These are phyloP conservation scores for Talaromyces verruculosus DNA, from an alignment of 2,329 filamentous ascomycete species.

Conservation along the genomic window DNA sequence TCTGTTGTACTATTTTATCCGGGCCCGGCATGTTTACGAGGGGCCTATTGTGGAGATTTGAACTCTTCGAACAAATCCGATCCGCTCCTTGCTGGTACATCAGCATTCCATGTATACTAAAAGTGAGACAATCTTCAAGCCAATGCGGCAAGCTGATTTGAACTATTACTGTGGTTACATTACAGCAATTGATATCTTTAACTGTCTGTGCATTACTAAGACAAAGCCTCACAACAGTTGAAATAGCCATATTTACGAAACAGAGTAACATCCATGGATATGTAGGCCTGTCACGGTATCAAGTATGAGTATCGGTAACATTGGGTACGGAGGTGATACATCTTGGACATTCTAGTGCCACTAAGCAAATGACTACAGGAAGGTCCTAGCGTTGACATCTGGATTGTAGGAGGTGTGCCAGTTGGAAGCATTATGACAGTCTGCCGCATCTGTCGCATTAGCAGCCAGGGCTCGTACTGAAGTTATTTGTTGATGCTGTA, in stretches of 20 bases:
- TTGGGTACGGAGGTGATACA: not conserved
- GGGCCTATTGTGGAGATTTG: conserved; percentile 30
- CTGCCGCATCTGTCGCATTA: not conserved
- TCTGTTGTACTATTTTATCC: conserved; percentile 39
- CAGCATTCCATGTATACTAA: not conserved
- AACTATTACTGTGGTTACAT: not conserved
- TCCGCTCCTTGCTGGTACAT: not conserved
- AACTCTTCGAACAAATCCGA: not conserved
- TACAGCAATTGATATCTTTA: not conserved
- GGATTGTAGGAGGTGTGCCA: not conserved
- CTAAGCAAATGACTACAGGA: too few relatives aligned
- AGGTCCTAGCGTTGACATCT: not conserved
- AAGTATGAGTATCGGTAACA: too few relatives aligned
- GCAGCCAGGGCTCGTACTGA: not conserved
- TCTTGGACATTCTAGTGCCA: not conserved
- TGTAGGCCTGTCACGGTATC: not conserved
- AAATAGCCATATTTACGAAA: not conserved
- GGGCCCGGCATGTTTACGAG: conserved; percentile 35
- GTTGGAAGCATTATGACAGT: not conserved
- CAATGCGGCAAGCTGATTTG: not conserved
- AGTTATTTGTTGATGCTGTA: too few relatives aligned
- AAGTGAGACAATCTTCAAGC: not conserved
- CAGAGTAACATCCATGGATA: not conserved
- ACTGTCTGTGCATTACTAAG: not conserved
- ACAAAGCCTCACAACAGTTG: not conserved